These are phyloP conservation scores for Saturnispora dispora DNA, from an alignment of 805 yeast genomes.

Conservation along the genomic window DNA sequence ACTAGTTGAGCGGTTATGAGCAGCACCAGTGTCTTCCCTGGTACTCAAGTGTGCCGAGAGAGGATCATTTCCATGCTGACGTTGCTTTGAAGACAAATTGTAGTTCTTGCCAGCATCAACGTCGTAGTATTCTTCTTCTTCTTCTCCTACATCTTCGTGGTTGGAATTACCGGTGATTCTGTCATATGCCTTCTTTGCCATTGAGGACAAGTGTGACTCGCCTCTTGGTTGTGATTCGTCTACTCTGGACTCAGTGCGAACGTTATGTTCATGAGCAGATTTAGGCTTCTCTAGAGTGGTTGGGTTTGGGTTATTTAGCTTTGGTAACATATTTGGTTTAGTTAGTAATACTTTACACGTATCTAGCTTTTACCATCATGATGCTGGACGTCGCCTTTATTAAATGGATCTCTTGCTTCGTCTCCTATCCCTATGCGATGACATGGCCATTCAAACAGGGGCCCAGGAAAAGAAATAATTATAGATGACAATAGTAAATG, in stretches of 20 bases:
- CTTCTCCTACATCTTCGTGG: not conserved
- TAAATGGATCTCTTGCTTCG: not conserved
- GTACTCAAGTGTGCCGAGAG: not conserved
- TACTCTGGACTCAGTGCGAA: not conserved
- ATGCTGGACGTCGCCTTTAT: not conserved
- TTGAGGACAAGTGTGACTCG: slow-evolving; percentile 2
- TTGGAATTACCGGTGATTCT: not conserved
- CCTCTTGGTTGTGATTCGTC: slow-evolving; percentile 8
- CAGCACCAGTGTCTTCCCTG: not conserved
- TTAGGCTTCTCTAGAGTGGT: not conserved
- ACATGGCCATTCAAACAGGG: not conserved
- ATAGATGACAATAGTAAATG: not conserved
- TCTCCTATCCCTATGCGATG: not conserved
- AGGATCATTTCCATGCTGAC: not conserved
- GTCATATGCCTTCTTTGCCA: slow-evolving; percentile 8
- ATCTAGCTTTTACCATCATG: not conserved
- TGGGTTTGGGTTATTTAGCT: not conserved
- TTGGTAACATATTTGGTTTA: not conserved
- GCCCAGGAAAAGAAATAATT: not conserved
- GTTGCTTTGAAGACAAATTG: not conserved
- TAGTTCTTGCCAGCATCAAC: not conserved
- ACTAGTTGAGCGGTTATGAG: not conserved
- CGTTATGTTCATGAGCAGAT: not conserved
- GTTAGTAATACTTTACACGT: not conserved
- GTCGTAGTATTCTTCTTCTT: not conserved